A percentile compares a stretch with the other conserved stretches of the same genome.
Evolutionary conservation across 805 yeast genomes (phyloP).

Genomic region (Metschnikowia henanensis): DNA sequence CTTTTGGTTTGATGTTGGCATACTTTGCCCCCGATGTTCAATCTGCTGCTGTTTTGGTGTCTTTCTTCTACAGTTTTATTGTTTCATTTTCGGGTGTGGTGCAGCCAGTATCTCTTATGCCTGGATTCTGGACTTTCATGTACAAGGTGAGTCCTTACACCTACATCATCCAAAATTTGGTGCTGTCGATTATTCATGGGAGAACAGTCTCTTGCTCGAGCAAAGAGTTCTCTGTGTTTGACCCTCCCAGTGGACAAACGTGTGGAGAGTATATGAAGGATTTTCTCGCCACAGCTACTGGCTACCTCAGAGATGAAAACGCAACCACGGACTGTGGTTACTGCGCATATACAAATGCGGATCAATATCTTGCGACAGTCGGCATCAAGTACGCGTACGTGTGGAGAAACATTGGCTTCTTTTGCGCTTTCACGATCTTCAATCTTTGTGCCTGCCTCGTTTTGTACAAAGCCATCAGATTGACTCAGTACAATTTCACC

Average conservation of each 20-base stretch:
- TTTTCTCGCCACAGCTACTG: slow-evolving; percentile 9
- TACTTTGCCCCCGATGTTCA: slow-evolving; percentile 66
- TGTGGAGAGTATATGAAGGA: slow-evolving; percentile 15
- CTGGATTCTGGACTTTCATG: slow-evolving; percentile 51
- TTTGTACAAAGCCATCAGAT: slow-evolving; percentile 14
- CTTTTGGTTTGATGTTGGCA: slow-evolving; percentile 51
- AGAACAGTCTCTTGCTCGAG: slow-evolving; percentile 47
- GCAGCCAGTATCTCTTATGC: slow-evolving; percentile 44
- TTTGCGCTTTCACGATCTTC: slow-evolving; percentile 14
- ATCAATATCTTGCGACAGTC: slow-evolving; percentile 10
- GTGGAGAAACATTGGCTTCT: slow-evolving; percentile 19
- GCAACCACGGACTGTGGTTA: slow-evolving; percentile 16
- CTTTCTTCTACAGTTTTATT: slow-evolving; percentile 56
- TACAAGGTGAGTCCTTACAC: slow-evolving; percentile 48
- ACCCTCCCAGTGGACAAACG: slow-evolving; percentile 43
- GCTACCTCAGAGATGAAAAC: slow-evolving; percentile 13
- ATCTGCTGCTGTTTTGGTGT: slow-evolving; percentile 60
- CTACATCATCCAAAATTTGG: slow-evolving; percentile 53
- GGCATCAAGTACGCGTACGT: slow-evolving; percentile 14
- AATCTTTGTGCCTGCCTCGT: slow-evolving; percentile 15
- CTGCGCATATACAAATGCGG: slow-evolving; percentile 12
- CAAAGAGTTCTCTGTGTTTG: slow-evolving; percentile 47
- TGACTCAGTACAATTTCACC: slow-evolving; percentile 11
- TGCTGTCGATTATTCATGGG: slow-evolving; percentile 44
- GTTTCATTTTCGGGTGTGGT: slow-evolving; percentile 58